A percentile compares a stretch with the other conserved stretches of the same genome.
These are phyloP conservation scores for Pugionium cornutum DNA, from an alignment of 345 rosid species.

Conservation along the genomic window DNA sequence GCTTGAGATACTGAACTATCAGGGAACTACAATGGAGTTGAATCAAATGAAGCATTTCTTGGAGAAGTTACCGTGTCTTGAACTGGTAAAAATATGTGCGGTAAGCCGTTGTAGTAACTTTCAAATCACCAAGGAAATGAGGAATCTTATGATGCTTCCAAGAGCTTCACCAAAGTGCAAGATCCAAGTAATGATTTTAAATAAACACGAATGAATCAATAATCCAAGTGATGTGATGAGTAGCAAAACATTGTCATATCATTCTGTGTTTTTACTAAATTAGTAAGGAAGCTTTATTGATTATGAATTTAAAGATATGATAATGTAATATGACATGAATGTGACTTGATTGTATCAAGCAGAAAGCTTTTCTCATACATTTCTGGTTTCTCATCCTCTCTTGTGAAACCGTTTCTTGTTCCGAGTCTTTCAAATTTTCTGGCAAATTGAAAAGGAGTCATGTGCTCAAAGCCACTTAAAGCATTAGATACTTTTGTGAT, in stretches of 20 bases:
- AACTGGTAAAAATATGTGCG: conserved; percentile 1
- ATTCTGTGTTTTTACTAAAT: background rate
- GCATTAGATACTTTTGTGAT: too few species aligned
- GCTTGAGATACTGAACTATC: background rate
- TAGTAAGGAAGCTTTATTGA: background rate
- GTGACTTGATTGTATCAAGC: too few species aligned
- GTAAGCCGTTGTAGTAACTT: background rate
- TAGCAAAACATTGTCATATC: background rate
- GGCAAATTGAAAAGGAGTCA: too few species aligned
- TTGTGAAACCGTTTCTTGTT: too few species aligned
- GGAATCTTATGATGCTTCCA: background rate
- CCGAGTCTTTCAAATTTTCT: too few species aligned
- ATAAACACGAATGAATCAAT: too few species aligned
- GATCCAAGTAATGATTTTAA: background rate
- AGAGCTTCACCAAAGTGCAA: conserved; percentile 16
- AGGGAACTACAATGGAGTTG: background rate
- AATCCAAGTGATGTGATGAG: background rate
- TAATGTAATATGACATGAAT: too few species aligned
- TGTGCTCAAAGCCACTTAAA: too few species aligned
- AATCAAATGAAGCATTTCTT: background rate
- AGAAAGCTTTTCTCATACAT: too few species aligned
- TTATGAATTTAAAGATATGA: background rate
- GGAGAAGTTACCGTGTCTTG: conserved; percentile 10
- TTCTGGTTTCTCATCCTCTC: too few species aligned
- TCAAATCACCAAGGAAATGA: background rate